phyloP scores from a whole-genome alignment of 2,329 filamentous ascomycete species.

The Thermomyces lanuginosus region DNA sequence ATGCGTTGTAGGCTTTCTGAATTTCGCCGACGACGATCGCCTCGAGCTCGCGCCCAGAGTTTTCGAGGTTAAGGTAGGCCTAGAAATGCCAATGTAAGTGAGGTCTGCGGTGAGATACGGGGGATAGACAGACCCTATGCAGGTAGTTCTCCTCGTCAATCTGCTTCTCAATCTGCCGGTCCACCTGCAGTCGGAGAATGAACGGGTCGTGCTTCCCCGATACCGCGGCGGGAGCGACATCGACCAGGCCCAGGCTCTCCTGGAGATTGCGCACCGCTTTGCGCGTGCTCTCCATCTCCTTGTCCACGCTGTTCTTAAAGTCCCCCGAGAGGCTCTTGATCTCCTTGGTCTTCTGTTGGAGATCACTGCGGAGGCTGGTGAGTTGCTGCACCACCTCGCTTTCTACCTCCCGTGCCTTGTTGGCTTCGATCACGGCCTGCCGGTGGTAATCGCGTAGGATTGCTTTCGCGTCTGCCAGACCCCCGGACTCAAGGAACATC shows the following conservation, averaged over 20 bases:
- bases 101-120: too few species aligned
- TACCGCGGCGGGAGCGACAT: constrained; percentile 57
- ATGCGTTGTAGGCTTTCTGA: constrained; percentile 92
- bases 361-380: constrained; percentile 67
- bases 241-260: constrained; percentile 62
- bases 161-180: constrained; percentile 79
- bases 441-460: constrained; percentile 73
- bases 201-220: constrained; percentile 87
- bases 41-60: constrained; percentile 84
- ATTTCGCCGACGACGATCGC: constrained; percentile 94
- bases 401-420: constrained; percentile 81
- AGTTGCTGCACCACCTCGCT: constrained; percentile 79
- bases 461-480: constrained; percentile 73
- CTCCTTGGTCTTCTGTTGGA: constrained; percentile 95
- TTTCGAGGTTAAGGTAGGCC: constrained; percentile 90
- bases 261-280: constrained; percentile 67
- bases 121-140: constrained; percentile 65
- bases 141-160: constrained; percentile 96
- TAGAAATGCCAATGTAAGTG: constrained; percentile 22
- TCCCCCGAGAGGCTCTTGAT: constrained; percentile 87
- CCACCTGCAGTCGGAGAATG: constrained; percentile 67
- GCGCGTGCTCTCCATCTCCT: constrained; percentile 74
- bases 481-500: constrained; percentile 61
- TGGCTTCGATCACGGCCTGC: constrained; percentile 59
- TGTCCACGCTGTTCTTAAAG: constrained; percentile 93